Base-by-base conservation (phyloP, 2,329 filamentous ascomycete species). In the Cordyceps cicadae region DNA sequence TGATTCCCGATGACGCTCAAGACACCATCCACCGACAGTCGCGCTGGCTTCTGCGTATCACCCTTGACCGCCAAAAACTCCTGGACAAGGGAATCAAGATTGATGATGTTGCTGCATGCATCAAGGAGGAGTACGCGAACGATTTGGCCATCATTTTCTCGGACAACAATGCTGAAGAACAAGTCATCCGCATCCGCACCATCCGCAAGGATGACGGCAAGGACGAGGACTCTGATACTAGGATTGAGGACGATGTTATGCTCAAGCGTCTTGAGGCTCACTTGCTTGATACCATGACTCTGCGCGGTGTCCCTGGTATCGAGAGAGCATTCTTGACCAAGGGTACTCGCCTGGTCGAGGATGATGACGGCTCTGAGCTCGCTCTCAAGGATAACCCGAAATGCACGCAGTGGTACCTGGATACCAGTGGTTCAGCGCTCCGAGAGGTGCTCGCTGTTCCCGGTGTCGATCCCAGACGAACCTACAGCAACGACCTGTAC, bases 91-190 rank as follows among this genome's bases (percentile, higher is more conserved):
- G 88, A 63, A 82, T 99, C 64, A 88, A 86, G 39, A 92, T 99
- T 62, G 88, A 94, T 63, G 92, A 99, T 68, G 93, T 99, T 63
- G 93, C 93, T 37, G 79, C 83, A 63, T 89, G 87, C 70, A 94
- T 99, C 76, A 96, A 95, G 78, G 86, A 92, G 65, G 87, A 92
- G 58, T 99, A 96, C 71, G 82, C 86, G 21, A 86, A 82, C 64
- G 92, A 96, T 73, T 79, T 97, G 67, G 91, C 91, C 15, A 87
- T 99, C 66, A 92, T 99, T 63, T 96, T 96, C 80, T 96, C 92
- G 75, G 94, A 99, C 74, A 94, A 97, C 79, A 99, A 99, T 73
- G 92, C 93, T 11, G 92, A 97, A 65, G 87, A 95, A 71, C 92
- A 95, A 72, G 88, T 97, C 51, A 91, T 99, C 67, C 94, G 94